Evolutionary conservation across 2,329 filamentous ascomycete genomes (phyloP), one percentile per base, ranked within the genome.

Genomic region (Cladobotryum protrusum): DNA sequence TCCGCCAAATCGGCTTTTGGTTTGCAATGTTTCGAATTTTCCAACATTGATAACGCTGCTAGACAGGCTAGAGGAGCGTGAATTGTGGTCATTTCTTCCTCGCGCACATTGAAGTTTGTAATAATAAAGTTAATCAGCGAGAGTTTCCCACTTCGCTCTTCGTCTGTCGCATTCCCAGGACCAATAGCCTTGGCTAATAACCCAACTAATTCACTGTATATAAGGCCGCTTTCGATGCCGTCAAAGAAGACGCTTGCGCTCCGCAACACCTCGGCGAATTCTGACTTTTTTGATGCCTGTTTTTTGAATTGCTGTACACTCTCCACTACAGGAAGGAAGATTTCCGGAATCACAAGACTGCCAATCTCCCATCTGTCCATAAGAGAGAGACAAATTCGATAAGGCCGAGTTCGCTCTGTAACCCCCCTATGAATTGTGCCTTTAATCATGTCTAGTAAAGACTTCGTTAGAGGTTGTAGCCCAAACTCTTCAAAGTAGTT

Each of bases 351-450:
- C 43, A 99, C 83, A 15, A 92, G 76, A 1, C 89, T 89, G 29
- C 93, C 93, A 56, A 99, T 92, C 65, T 99, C 93, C 91, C 90
- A 97, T 52, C 91, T 84, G 68, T 99, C 93, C 93, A 99, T 97
- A 47, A 99, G 74, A 14, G 95, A 96, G 2, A 97, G 77, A 61
- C 90, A 95, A 55, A 97, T 89, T 50, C 91, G 84, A 63, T 95
- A 96, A 0, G 93, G 92, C 36, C 84, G 83, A 17, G 90, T 89
- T 63, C 84, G 79, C 61, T 95, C 89, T 15, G 75, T 71, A 13
- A 60, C 58, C 41, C 54, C 64, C 36, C 57, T 61, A 7, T 59
- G 58, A n/a, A 54, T 54, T 15, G 55, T 59, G 6, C 56, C 60
- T 43, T 79, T 77, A 53, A 97, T 85, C 83, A 95, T 87, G 43